These are phyloP conservation scores for Pseudogymnoascus sp. DNA, from an alignment of 2,329 filamentous ascomycete species.

Conservation along the genomic window DNA sequence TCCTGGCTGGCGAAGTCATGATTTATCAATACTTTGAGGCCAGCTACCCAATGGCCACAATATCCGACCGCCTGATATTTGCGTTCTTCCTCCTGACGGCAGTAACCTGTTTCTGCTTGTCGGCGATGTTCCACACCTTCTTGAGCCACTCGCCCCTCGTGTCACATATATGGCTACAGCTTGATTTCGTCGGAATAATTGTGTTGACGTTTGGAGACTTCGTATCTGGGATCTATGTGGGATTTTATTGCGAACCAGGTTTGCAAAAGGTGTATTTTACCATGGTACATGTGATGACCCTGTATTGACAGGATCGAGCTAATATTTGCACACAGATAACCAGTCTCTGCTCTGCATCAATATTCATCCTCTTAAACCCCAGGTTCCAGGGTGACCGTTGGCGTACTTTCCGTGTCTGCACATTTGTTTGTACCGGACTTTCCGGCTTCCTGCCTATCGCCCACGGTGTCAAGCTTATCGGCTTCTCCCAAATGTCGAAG, in stretches of 20 bases:
- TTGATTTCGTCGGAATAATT: slow-evolving; percentile 35
- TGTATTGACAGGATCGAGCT: background rate
- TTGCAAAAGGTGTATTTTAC: slow-evolving; percentile 31
- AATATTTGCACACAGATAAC: slow-evolving; percentile 27
- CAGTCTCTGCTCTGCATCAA: slow-evolving; percentile 29
- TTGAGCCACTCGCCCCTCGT: slow-evolving; percentile 33
- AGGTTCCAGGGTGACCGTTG: slow-evolving; percentile 17
- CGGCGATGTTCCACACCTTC: slow-evolving; percentile 35
- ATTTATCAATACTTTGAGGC: slow-evolving; percentile 25
- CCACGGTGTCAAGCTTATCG: slow-evolving; percentile 20
- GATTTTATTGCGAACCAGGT: slow-evolving; percentile 34
- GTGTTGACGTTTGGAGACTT: slow-evolving; percentile 34
- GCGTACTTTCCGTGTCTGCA: slow-evolving; percentile 19
- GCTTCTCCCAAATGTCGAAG: slow-evolving; percentile 13
- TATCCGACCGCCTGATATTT: slow-evolving; percentile 34
- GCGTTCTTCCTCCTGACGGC: slow-evolving; percentile 33
- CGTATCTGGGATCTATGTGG: slow-evolving; percentile 34
- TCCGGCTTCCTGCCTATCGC: slow-evolving; percentile 23
- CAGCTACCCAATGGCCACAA: slow-evolving; percentile 29
- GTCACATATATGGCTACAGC: slow-evolving; percentile 31
- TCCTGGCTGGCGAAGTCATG: slow-evolving; percentile 28
- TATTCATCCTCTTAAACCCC: slow-evolving; percentile 26
- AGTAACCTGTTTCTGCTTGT: slow-evolving; percentile 32
- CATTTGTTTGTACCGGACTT: slow-evolving; percentile 23
- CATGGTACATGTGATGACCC: slow-evolving; percentile 26